phyloP scores from a whole-genome alignment of 169 alveolate species.

The Babesia bigemina region DNA sequence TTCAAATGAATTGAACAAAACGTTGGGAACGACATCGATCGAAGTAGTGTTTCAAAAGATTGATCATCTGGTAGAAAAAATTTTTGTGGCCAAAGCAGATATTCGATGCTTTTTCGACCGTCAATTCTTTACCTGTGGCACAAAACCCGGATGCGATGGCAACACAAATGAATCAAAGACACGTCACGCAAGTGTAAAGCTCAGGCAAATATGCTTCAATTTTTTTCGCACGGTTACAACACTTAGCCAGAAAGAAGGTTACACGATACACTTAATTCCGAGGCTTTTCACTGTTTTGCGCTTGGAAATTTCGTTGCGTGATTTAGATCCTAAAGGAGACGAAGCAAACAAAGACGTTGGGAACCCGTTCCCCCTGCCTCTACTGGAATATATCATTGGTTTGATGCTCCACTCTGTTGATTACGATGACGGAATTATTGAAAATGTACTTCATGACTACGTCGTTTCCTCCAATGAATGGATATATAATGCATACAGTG shows the following conservation, averaged over 20 bases:
- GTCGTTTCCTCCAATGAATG: slow-evolving; percentile 3
- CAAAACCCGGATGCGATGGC: neutral
- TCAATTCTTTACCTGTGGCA: slow-evolving; percentile 9
- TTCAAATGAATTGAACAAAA: neutral
- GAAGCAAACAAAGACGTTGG: neutral
- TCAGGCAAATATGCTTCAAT: slow-evolving; percentile 13
- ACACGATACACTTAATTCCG: neutral
- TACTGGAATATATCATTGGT: slow-evolving; percentile 17
- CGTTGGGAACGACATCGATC: neutral
- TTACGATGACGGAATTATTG: slow-evolving; percentile 4
- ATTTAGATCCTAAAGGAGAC: neutral
- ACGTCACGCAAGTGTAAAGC: neutral
- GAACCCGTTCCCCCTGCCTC: slow-evolving; percentile 2
- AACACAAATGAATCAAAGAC: neutral
- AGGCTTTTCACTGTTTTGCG: slow-evolving; percentile 9
- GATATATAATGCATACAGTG: slow-evolving; percentile 12
- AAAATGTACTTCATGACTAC: neutral
- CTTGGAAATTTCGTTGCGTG: slow-evolving; percentile 15
- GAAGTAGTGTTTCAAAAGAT: slow-evolving; percentile 15
- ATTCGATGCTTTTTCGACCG: slow-evolving; percentile 19
- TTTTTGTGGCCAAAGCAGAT: slow-evolving; percentile 14
- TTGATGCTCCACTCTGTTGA: slow-evolving; percentile 5
- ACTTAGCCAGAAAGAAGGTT: neutral
- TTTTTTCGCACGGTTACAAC: slow-evolving; percentile 3
- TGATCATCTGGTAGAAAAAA: slow-evolving; percentile 15